phyloP scores from a whole-genome alignment of 2,329 filamentous ascomycete species.

The Stemphylium vesicarium region DNA sequence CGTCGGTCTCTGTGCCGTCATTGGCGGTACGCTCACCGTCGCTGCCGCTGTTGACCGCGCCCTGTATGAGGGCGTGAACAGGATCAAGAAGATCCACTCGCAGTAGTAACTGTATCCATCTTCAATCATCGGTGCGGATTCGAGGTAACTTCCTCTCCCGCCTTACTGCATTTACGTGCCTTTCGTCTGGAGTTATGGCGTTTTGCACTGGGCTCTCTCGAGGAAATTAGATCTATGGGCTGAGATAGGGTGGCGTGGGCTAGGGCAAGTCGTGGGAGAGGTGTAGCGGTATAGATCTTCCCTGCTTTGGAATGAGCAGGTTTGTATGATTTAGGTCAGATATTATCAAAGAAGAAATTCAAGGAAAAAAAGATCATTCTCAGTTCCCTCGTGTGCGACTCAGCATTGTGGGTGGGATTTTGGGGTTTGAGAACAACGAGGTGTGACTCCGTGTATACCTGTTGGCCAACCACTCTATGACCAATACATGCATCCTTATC shows the following conservation, averaged over 20 bases:
- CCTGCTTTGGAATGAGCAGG: background rate
- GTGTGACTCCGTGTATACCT: too few relatives aligned
- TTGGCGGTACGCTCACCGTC: slow-evolving; percentile 94
- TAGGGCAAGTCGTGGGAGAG: background rate
- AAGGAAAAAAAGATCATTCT: background rate
- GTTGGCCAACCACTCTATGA: too few relatives aligned
- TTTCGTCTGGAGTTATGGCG: slow-evolving; percentile 13
- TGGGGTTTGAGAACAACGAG: too few relatives aligned
- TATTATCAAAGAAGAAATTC: background rate
- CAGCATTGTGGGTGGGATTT: too few relatives aligned
- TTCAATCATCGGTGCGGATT: background rate
- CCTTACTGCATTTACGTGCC: slow-evolving; percentile 8
- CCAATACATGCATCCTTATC: too few relatives aligned
- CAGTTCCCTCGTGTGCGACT: too few relatives aligned
- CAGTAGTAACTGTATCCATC: slow-evolving; percentile 47
- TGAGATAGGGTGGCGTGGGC: background rate
- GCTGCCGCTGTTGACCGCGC: slow-evolving; percentile 91
- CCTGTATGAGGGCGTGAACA: slow-evolving; percentile 84
- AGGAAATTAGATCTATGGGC: background rate
- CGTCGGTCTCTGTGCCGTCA: slow-evolving; percentile 90
- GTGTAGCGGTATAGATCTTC: background rate
- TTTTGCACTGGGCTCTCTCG: background rate
- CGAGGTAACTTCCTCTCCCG: background rate
- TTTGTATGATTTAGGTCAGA: slow-evolving; percentile 5
- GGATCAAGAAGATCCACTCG: slow-evolving; percentile 84